Evolutionary conservation across 345 rosid genomes (phyloP).

Genomic region (Sonneratia caseolaris): DNA sequence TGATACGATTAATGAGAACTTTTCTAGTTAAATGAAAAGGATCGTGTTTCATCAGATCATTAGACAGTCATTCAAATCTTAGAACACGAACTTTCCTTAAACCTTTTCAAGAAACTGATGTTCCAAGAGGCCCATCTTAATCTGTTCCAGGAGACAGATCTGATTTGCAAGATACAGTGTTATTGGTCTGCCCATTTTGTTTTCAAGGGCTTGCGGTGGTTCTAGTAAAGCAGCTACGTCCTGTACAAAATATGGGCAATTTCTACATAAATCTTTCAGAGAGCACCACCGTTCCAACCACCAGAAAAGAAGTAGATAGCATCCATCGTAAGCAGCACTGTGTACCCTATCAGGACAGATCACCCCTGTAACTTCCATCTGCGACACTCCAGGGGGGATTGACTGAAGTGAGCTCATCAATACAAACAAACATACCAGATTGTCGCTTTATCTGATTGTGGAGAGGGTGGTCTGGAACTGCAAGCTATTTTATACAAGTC

Average conservation of each 20-base stretch:
- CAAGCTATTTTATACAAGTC: not conserved
- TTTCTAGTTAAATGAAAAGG: not conserved
- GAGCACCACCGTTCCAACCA: not conserved
- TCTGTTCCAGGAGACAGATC: not conserved
- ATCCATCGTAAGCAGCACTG: not conserved
- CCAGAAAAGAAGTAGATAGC: not conserved
- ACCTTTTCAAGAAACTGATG: not conserved
- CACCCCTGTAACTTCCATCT: not conserved
- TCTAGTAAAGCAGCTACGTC: not conserved
- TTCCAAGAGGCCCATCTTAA: not conserved
- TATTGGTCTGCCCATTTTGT: not conserved
- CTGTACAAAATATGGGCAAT: not conserved
- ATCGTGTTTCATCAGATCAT: not conserved
- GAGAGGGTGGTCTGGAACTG: not conserved
- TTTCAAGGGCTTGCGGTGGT: not conserved
- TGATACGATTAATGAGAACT: not conserved
- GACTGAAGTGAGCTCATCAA: not conserved
- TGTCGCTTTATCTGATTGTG: not conserved
- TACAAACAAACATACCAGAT: not conserved
- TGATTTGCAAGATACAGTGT: not conserved
- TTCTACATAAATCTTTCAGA: not conserved
- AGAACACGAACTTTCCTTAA: not conserved
- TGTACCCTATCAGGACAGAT: not conserved
- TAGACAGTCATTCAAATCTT: not conserved
- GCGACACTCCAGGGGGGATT: not conserved